Conservation (phyloP, 2,329 filamentous ascomycete species). For the Metarhizium robertsii region DNA sequence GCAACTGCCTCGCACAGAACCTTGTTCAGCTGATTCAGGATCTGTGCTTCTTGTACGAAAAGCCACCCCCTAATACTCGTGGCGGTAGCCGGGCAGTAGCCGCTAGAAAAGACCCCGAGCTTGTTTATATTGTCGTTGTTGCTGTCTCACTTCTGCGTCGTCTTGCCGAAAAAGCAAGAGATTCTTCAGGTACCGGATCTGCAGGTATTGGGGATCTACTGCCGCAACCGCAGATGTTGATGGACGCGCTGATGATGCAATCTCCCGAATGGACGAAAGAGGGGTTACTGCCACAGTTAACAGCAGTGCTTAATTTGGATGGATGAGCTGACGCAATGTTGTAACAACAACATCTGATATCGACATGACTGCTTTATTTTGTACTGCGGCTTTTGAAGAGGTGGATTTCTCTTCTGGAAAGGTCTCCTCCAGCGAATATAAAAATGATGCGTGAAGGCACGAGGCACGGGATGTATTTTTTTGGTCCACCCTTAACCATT, state of each 20-base stretch:
- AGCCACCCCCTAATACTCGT: slow-evolving; percentile 9
- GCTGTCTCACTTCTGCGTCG: slow-evolving; percentile 59
- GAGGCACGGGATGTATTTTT: not conserved
- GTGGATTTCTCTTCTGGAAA: not conserved
- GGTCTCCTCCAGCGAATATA: not conserved
- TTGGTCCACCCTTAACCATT: not conserved
- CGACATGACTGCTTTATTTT: not conserved
- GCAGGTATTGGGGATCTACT: slow-evolving; percentile 52
- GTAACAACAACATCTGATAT: not conserved
- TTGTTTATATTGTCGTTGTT: slow-evolving; percentile 56
- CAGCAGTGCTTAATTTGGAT: slow-evolving; percentile 41
- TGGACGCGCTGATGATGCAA: slow-evolving; percentile 58
- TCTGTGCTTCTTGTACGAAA: slow-evolving; percentile 54
- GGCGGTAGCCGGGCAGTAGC: slow-evolving; percentile 23
- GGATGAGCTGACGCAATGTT: slow-evolving; percentile 29
- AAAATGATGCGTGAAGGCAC: not conserved
- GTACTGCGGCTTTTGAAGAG: not conserved
- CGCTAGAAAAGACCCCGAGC: slow-evolving; percentile 36
- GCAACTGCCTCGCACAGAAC: slow-evolving; percentile 75
- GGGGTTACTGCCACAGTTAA: slow-evolving; percentile 58
- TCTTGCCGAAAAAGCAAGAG: slow-evolving; percentile 58
- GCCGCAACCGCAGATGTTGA: slow-evolving; percentile 56
- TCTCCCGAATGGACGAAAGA: slow-evolving; percentile 54
- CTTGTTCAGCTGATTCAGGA: slow-evolving; percentile 67
- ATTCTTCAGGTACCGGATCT: slow-evolving; percentile 38